Percentiles rank a stretch among this genome's conserved stretches.
Conservation (phyloP, 345 rosid genomes). For the Cardiospermum halicacabum region DNA sequence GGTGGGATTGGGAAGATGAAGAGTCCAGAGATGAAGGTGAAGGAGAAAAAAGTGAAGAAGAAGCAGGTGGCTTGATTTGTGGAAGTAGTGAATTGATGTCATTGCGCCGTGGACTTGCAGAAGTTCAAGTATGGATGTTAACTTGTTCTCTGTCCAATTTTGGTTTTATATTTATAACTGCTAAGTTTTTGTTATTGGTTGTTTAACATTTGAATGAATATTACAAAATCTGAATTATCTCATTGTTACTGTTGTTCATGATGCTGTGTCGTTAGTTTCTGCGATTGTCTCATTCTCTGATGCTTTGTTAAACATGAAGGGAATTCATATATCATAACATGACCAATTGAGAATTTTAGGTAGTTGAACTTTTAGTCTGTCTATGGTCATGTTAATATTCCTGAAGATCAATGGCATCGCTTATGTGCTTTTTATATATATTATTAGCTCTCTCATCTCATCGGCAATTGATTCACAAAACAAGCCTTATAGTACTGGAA, state of each 20-base stretch:
- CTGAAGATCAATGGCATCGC: too few species aligned
- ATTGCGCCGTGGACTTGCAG: background rate
- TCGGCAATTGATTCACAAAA: too few species aligned
- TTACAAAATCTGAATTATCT: constrained; percentile 1
- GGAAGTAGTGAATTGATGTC: background rate
- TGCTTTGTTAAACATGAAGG: too few species aligned
- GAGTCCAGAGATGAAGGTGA: constrained; percentile 11
- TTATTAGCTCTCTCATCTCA: too few species aligned
- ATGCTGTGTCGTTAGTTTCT: background rate
- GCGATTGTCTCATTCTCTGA: background rate
- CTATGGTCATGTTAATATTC: too few species aligned
- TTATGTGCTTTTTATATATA: too few species aligned
- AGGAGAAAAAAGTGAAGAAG: constrained; percentile 23
- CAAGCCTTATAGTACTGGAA: background rate
- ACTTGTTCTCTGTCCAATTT: constrained; percentile 1
- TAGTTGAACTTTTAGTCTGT: too few species aligned
- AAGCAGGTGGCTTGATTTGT: constrained; percentile 1
- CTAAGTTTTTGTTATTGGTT: background rate
- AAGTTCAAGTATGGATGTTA: constrained; percentile 10
- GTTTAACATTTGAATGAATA: constrained; percentile 10
- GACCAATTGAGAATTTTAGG: too few species aligned
- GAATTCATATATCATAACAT: too few species aligned
- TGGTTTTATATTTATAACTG: constrained; percentile 5
- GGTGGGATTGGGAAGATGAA: constrained; percentile 6
- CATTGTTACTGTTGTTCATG: background rate